Evolutionary conservation across 2,329 filamentous ascomycete genomes (phyloP).

Genomic region (Metarhizium humberi): DNA sequence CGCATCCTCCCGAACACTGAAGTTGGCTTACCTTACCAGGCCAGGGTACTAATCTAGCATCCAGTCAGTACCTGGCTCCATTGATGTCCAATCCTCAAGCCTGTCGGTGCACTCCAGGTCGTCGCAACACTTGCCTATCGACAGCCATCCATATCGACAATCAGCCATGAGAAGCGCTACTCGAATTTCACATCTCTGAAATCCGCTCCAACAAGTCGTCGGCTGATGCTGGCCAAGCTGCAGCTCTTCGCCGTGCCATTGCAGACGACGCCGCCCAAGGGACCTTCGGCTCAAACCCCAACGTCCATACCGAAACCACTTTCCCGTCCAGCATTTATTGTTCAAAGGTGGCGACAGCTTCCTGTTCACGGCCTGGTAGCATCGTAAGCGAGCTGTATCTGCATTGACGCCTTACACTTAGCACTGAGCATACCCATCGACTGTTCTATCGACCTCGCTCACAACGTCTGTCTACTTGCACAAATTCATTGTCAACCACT

Average conservation of each 20-base stretch:
- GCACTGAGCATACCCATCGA: background rate
- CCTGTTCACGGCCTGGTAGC: background rate
- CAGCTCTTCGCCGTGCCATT: background rate
- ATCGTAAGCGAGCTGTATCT: background rate
- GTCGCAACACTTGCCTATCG: background rate
- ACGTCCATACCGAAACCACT: background rate
- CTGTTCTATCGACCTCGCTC: background rate
- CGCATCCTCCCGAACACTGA: too few species aligned
- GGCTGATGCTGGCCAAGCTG: background rate
- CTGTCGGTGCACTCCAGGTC: background rate
- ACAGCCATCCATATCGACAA: conserved; percentile 6
- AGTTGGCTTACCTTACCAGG: too few species aligned
- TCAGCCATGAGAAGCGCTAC: background rate
- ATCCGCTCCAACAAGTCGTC: background rate
- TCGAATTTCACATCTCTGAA: background rate
- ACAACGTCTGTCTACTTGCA: background rate
- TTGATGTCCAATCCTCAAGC: background rate
- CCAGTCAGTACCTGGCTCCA: background rate
- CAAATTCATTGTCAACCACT: background rate
- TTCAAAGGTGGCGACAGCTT: background rate
- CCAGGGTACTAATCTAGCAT: background rate
- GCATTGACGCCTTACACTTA: background rate
- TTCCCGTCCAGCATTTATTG: background rate
- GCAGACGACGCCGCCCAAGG: background rate
- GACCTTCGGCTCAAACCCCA: background rate